Conservation (phyloP, 345 rosid genomes). For the Excoecaria agallocha region DNA sequence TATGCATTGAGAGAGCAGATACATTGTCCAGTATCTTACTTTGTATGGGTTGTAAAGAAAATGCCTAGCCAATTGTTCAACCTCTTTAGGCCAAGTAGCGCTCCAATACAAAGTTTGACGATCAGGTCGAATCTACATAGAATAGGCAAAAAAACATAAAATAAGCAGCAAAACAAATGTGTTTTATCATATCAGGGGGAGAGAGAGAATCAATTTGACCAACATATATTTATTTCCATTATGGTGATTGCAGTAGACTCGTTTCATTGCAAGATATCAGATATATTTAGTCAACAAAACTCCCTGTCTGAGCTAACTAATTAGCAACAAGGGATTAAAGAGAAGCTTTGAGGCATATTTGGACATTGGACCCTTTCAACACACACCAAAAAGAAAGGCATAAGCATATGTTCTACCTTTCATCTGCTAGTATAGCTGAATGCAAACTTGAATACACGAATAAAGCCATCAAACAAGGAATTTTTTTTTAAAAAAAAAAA, state of each 20-base stretch:
- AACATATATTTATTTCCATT: neutral
- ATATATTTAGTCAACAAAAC: no score
- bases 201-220: neutral
- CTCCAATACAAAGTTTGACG: constrained; percentile 99
- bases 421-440: neutral
- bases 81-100: constrained; percentile 99
- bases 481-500: neutral
- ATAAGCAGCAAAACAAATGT: no score
- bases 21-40: constrained; percentile 43
- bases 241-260: neutral
- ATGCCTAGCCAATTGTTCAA: constrained; percentile 79
- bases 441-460: neutral
- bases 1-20: neutral
- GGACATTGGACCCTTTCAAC: neutral
- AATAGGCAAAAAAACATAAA: neutral
- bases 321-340: neutral
- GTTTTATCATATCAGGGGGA: neutral
- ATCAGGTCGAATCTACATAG: constrained; percentile 82
- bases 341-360: neutral
- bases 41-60: constrained; percentile 96
- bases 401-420: neutral
- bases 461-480: neutral
- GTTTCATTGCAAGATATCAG: neutral
- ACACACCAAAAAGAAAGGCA: neutral
- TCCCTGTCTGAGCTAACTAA: neutral